These are phyloP conservation scores for Lepidopterella palustris DNA, from an alignment of 495 filamentous ascomycete genomes.

Conservation along the genomic window DNA sequence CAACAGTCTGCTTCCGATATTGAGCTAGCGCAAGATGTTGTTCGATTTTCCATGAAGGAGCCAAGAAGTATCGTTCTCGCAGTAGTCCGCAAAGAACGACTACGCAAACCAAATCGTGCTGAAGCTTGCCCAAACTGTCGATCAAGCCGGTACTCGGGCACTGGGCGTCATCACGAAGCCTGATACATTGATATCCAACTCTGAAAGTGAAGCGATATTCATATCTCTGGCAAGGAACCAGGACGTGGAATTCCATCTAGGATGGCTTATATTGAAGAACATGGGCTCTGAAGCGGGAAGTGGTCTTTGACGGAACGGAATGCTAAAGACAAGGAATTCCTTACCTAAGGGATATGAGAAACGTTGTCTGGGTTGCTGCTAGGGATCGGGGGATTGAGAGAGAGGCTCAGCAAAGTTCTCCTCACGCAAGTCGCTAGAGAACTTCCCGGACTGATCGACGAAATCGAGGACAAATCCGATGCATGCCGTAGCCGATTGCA, in stretches of 20 bases:
- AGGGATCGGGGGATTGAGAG: neutral
- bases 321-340: neutral
- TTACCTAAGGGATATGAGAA: neutral
- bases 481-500: neutral
- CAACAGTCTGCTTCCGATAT: slow-evolving; percentile 5
- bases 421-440: slow-evolving; percentile 1
- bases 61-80: slow-evolving; percentile 55
- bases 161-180: slow-evolving; percentile 49
- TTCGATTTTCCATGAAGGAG: slow-evolving; percentile 3
- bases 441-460: neutral
- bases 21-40: neutral
- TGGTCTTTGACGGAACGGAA: neutral
- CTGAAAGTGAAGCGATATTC: slow-evolving; percentile 11
- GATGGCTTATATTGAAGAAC: slow-evolving; percentile 4
- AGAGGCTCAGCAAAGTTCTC: slow-evolving; percentile 1
- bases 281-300: slow-evolving; percentile 1
- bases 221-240: slow-evolving; percentile 9
- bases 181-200: slow-evolving; percentile 35
- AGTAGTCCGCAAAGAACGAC: slow-evolving; percentile 50
- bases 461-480: slow-evolving; percentile 3
- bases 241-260: slow-evolving; percentile 1
- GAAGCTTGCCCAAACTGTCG: slow-evolving; percentile 37
- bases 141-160: slow-evolving; percentile 42
- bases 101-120: slow-evolving; percentile 47
- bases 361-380: neutral